These are phyloP conservation scores for Avicennia marina DNA, from an alignment of 257 asterid species.

Conservation along the genomic window DNA sequence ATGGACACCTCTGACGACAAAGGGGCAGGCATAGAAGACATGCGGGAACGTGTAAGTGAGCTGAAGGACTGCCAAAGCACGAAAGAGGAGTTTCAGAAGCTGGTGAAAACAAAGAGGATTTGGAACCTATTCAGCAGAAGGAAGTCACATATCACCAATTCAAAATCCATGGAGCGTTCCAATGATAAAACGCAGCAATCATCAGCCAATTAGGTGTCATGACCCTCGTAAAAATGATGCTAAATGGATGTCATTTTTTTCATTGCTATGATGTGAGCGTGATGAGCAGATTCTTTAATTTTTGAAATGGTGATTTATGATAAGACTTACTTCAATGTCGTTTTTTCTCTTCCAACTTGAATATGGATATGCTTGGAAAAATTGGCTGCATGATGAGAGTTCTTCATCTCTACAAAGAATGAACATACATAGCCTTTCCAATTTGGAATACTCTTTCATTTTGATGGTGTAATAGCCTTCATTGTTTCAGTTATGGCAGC, in stretches of 20 bases:
- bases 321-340: neutral
- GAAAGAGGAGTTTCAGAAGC: conserved; percentile 66
- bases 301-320: no score
- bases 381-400: no score
- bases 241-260: neutral
- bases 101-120: conserved; percentile 50
- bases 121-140: conserved; percentile 83
- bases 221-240: neutral
- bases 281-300: neutral
- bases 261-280: neutral
- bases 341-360: neutral
- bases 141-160: conserved; percentile 27
- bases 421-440: no score
- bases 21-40: conserved; percentile 41
- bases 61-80: conserved; percentile 77
- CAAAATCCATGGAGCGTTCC: conserved; percentile 17
- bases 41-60: conserved; percentile 69
- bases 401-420: no score
- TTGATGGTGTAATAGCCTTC: no score
- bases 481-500: no score
- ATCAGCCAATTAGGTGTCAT: neutral
- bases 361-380: neutral
- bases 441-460: no score
- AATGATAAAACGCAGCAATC: conserved; percentile 14
- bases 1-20: conserved; percentile 12